phyloP scores from a whole-genome alignment of 2,329 filamentous ascomycete genomes.

The Corniculantispora saksenae region DNA sequence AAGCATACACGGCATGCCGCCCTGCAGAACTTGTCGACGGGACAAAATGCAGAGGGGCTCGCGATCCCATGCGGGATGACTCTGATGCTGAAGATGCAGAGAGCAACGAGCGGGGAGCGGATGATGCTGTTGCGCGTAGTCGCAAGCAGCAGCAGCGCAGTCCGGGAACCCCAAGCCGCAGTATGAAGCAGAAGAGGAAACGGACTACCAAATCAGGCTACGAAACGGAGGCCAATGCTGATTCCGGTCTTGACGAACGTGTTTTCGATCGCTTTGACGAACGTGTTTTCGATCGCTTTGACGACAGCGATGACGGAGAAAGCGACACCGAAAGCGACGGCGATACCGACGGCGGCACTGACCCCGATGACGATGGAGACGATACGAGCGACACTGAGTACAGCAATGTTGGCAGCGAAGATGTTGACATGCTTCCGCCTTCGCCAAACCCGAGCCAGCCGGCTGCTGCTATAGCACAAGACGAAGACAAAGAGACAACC shows the following conservation, averaged over 20 bases:
- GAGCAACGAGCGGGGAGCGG: neutral
- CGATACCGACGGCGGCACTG: too few relatives aligned
- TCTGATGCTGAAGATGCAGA: conserved; percentile 1
- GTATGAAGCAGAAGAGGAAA: neutral
- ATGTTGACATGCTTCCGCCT: neutral
- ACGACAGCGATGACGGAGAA: neutral
- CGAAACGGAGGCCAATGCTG: conserved; percentile 6
- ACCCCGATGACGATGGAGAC: too few relatives aligned
- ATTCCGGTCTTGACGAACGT: conserved; percentile 3
- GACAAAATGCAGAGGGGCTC: conserved; percentile 25
- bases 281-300: neutral
- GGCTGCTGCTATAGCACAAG: neutral
- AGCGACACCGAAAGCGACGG: too few relatives aligned
- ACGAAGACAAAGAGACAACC: conserved; percentile 1
- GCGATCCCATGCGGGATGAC: conserved; percentile 26
- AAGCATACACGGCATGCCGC: conserved; percentile 27
- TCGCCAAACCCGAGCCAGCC: neutral
- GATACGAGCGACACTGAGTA: conserved; percentile 15
- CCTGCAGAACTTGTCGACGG: conserved; percentile 28
- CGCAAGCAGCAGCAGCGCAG: neutral
- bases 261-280: too few relatives aligned
- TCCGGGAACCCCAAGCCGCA: neutral
- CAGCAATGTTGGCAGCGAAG: conserved; percentile 5
- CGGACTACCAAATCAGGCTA: neutral
- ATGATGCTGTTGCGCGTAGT: neutral